These are phyloP conservation scores for Lentinus tigrinus DNA, from an alignment of 768 basidiomycete genomes.

Conservation along the genomic window DNA sequence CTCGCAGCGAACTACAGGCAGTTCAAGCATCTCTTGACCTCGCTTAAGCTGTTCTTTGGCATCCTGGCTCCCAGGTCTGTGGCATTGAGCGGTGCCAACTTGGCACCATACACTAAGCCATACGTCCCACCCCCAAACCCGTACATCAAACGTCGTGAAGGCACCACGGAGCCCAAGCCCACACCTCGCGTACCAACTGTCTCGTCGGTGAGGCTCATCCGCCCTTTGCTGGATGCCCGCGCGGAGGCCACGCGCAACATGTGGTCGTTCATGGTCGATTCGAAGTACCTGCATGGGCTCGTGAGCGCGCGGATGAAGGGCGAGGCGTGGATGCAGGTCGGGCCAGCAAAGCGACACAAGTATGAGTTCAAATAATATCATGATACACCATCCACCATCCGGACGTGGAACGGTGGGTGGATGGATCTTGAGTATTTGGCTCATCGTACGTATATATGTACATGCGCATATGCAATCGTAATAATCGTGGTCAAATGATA, in stretches of 20 bases:
- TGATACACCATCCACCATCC: neutral
- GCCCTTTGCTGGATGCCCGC: constrained; percentile 18
- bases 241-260: constrained; percentile 13
- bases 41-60: constrained; percentile 38
- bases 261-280: constrained; percentile 17
- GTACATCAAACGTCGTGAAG: constrained; percentile 16
- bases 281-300: constrained; percentile 12
- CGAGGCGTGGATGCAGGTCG: constrained; percentile 19
- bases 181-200: neutral
- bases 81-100: constrained; percentile 1
- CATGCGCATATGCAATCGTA: neutral
- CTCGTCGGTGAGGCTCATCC: constrained; percentile 10
- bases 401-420: neutral
- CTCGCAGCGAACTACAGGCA: constrained; percentile 27
- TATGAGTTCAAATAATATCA: neutral
- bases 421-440: neutral
- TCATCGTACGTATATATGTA: neutral
- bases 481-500: neutral
- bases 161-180: neutral
- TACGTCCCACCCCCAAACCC: constrained; percentile 16
- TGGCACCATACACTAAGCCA: constrained; percentile 12
- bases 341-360: constrained; percentile 2
- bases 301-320: constrained; percentile 8
- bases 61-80: constrained; percentile 28
- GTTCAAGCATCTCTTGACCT: constrained; percentile 36